A percentile compares a stretch with the other conserved stretches of the same genome.
Conservation (phyloP, 768 basidiomycete species). For the Sarcodon aspratus region DNA sequence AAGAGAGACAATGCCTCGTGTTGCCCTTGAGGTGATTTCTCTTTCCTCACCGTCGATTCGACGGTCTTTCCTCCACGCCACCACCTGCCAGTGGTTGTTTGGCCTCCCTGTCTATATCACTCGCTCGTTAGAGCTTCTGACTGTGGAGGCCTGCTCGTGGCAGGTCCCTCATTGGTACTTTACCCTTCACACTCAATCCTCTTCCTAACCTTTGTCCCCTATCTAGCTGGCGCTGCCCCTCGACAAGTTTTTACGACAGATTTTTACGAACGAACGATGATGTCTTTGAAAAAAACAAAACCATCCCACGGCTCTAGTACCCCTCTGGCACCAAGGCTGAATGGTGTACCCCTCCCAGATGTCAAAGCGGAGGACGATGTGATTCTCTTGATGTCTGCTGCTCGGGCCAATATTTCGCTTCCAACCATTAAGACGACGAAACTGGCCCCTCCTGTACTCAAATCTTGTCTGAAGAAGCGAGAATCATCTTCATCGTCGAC, state of each 20-base stretch:
- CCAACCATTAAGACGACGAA: background rate
- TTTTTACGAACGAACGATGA: background rate
- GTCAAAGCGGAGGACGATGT: conserved; percentile 1
- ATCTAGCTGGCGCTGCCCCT: background rate
- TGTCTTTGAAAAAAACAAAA: conserved; percentile 2
- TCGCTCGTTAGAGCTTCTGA: conserved; percentile 1
- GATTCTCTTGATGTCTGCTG: background rate
- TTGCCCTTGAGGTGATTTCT: conserved; percentile 13
- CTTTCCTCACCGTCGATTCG: conserved; percentile 8
- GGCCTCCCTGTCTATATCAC: conserved; percentile 4
- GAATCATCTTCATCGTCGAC: background rate
- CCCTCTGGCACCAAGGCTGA: conserved; percentile 8
- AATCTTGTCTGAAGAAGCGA: background rate
- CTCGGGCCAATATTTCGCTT: background rate
- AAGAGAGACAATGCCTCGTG: conserved; percentile 5
- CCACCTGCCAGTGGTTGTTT: background rate
- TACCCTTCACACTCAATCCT: background rate
- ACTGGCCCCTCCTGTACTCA: background rate
- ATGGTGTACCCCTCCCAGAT: conserved; percentile 7
- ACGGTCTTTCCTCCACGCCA: background rate
- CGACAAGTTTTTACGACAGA: conserved; percentile 1
- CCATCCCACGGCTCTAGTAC: conserved; percentile 2
- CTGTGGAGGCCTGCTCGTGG: background rate
- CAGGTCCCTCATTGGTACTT: conserved; percentile 1
- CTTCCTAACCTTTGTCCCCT: background rate